A percentile compares a stretch with the other conserved stretches of the same genome.
phyloP scores from a whole-genome alignment of 2,329 filamentous ascomycete genomes.

The Neopestalotiopsis rosae region DNA sequence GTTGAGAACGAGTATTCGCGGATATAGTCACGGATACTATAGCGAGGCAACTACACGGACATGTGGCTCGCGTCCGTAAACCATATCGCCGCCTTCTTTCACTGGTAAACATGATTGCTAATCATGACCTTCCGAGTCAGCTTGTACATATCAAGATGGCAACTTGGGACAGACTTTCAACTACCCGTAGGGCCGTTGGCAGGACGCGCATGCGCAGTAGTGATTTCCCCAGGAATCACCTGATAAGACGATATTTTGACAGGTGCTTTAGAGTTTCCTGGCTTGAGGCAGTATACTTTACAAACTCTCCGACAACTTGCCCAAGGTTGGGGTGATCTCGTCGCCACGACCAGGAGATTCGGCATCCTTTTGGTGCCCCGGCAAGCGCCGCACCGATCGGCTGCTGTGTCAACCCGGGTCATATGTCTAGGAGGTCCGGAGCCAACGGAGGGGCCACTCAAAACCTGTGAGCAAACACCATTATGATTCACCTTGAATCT shows the following conservation, averaged over 20 bases:
- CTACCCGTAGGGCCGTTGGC: not conserved
- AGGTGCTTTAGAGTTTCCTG: not conserved
- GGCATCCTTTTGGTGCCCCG: not conserved
- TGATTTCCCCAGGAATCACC: not conserved
- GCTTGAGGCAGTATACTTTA: not conserved
- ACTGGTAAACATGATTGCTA: no score
- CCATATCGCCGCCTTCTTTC: not conserved
- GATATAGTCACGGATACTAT: not conserved
- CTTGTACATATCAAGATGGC: not conserved
- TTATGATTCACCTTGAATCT: not conserved
- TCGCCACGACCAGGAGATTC: not conserved
- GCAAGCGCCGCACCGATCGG: not conserved
- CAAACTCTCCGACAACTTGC: not conserved
- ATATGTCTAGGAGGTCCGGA: not conserved
- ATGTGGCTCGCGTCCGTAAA: not conserved
- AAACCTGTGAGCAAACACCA: not conserved
- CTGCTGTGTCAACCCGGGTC: not conserved
- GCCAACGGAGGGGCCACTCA: not conserved
- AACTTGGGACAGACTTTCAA: not conserved
- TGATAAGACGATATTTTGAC: not conserved
- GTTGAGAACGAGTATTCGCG: not conserved
- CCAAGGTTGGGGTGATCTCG: not conserved
- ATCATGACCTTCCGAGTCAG: not conserved
- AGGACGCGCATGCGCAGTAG: not conserved
- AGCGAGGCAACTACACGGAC: no score